These are phyloP conservation scores for Aegilops longissima DNA, from an alignment of 176 grass and related monocot genomes.

Conservation along the genomic window DNA sequence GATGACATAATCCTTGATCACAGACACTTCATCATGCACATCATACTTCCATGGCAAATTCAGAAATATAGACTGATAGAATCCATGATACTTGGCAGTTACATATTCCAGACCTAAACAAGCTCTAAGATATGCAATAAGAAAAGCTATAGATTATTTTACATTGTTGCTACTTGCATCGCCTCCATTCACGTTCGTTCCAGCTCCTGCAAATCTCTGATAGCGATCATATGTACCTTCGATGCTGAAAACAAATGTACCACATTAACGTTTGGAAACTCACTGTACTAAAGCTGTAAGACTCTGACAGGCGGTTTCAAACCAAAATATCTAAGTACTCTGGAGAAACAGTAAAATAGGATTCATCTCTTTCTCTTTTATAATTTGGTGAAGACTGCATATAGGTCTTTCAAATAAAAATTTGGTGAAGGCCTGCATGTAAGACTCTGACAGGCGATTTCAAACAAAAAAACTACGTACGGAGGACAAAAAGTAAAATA, in stretches of 20 bases:
- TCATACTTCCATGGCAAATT: not conserved
- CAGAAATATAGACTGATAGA: not conserved
- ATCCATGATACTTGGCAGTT: not conserved
- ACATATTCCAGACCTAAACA: not conserved
- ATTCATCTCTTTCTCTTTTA: not conserved
- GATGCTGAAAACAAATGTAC: conserved; percentile 41
- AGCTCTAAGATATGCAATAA: not conserved
- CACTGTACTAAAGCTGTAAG: not conserved
- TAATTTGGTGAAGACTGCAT: not conserved
- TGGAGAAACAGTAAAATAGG: not conserved
- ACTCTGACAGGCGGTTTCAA: not conserved
- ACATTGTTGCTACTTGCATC: conserved; percentile 16
- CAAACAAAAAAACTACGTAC: not conserved
- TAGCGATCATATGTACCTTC: conserved; percentile 47
- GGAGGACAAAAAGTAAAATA: not conserved
- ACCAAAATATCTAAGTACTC: not conserved
- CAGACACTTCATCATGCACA: not conserved
- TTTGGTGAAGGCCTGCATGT: not conserved
- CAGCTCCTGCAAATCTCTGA: conserved; percentile 25
- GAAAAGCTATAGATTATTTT: conserved; percentile 14
- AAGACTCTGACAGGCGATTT: not conserved
- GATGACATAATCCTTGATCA: not conserved
- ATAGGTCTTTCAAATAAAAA: not conserved
- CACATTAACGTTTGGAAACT: not conserved
- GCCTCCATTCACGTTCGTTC: conserved; percentile 26